These are phyloP conservation scores for Cryptococcus sp. DNA, from an alignment of 1,284 basidiomycete species.

Conservation along the genomic window DNA sequence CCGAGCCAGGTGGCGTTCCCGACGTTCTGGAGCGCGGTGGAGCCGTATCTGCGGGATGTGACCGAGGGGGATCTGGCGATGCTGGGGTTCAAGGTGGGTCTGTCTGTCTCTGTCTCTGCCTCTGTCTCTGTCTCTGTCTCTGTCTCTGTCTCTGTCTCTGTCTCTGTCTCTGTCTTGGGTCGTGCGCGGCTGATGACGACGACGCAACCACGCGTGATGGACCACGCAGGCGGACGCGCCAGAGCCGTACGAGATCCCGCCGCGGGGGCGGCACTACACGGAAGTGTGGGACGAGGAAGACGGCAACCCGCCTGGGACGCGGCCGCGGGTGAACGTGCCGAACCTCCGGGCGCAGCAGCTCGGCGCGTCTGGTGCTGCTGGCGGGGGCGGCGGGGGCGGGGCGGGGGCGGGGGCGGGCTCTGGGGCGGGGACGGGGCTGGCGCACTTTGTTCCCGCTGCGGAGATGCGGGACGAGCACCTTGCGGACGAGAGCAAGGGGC, in stretches of 20 bases:
- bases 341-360: constrained; percentile 27
- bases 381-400: too few relatives aligned
- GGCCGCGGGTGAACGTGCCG: constrained; percentile 34
- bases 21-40: constrained; percentile 79
- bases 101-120: neutral
- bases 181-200: too few relatives aligned
- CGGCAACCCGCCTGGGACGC: constrained; percentile 45
- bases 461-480: constrained; percentile 44
- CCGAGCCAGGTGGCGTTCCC: constrained; percentile 56
- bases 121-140: too few relatives aligned
- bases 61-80: constrained; percentile 89
- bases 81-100: constrained; percentile 67
- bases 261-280: constrained; percentile 80
- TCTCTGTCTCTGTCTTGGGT: too few relatives aligned
- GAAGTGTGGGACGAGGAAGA: constrained; percentile 93
- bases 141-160: neutral
- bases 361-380: neutral
- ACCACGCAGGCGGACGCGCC: constrained; percentile 63
- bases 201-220: neutral
- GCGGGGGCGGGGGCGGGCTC: too few relatives aligned
- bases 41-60: constrained; percentile 77
- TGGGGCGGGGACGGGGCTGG: too few relatives aligned
- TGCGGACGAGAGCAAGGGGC: constrained; percentile 40
- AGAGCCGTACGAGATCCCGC: constrained; percentile 79
- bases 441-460: constrained; percentile 32